A percentile compares a stretch with the other conserved stretches of the same genome.
phyloP scores from a whole-genome alignment of 2,329 filamentous ascomycete genomes.

The Capronia americana region DNA sequence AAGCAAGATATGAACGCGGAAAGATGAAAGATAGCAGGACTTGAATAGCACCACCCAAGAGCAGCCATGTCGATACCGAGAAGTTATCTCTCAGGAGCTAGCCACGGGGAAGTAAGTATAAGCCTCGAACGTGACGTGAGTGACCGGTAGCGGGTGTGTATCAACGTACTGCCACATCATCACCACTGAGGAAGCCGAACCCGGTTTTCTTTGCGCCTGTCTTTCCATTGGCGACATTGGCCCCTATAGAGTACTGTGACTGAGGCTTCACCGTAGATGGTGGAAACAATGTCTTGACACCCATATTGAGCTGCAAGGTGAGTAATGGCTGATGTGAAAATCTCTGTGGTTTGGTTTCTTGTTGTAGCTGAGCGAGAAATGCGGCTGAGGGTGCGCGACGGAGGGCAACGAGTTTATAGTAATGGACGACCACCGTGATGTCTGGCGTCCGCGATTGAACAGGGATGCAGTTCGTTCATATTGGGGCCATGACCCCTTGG shows the following conservation, averaged over 20 bases:
- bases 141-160: background rate
- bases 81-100: slow-evolving; percentile 34
- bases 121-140: background rate
- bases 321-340: background rate
- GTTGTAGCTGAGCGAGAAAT: background rate
- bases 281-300: slow-evolving; percentile 23
- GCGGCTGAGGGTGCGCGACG: background rate
- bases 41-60: slow-evolving; percentile 30
- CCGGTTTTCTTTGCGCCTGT: slow-evolving; percentile 15
- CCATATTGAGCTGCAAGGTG: slow-evolving; percentile 9
- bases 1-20: slow-evolving; percentile 45
- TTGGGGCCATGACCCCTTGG: background rate
- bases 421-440: background rate
- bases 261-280: slow-evolving; percentile 17
- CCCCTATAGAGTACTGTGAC: slow-evolving; percentile 18
- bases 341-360: background rate
- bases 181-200: slow-evolving; percentile 7
- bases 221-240: slow-evolving; percentile 10
- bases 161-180: slow-evolving; percentile 16
- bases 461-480: background rate
- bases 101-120: background rate
- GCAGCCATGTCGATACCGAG: slow-evolving; percentile 33
- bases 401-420: background rate
- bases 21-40: slow-evolving; percentile 38
- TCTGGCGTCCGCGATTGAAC: background rate